These are phyloP conservation scores for Pleurotus ostreatus DNA, from an alignment of 768 basidiomycete genomes.

Conservation along the genomic window DNA sequence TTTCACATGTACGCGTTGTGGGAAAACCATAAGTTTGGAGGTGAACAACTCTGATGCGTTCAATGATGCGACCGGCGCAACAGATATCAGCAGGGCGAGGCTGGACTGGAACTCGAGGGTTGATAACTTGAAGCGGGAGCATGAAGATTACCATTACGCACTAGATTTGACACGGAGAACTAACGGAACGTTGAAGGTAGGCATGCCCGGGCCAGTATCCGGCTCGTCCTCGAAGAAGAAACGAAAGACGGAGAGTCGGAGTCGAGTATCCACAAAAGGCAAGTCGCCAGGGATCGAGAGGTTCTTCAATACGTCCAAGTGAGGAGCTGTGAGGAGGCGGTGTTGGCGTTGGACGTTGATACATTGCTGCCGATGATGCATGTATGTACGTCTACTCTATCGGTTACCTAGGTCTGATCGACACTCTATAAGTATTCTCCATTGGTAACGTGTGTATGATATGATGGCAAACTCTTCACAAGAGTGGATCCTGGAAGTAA, in stretches of 20 bases:
- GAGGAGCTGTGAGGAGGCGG: no score
- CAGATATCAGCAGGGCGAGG: constrained; percentile 28
- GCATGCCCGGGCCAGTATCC: constrained; percentile 9
- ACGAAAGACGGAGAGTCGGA: constrained; percentile 13
- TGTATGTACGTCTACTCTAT: no score
- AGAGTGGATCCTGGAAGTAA: neutral
- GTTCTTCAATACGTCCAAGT: constrained; percentile 25
- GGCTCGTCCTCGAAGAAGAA: constrained; percentile 13
- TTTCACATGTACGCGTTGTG: constrained; percentile 59
- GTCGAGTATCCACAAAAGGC: constrained; percentile 20
- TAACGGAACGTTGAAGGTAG: constrained; percentile 13
- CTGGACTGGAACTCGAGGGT: constrained; percentile 33
- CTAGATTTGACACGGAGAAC: constrained; percentile 59
- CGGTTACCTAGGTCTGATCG: no score
- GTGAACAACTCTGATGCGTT: constrained; percentile 13
- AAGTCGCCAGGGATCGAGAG: constrained; percentile 34
- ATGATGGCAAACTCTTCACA: neutral
- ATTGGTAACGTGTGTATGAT: no score
- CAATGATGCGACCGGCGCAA: constrained; percentile 14
- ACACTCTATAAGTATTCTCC: no score
- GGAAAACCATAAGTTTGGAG: constrained; percentile 36
- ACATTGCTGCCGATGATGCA: no score
- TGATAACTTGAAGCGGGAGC: constrained; percentile 46
- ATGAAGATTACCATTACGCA: constrained; percentile 89
- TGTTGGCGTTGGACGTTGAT: no score